Percentiles rank a stretch among this genome's conserved stretches.
Conservation (phyloP, 148 eudicot species). For the Chenopodium berlandieri region DNA sequence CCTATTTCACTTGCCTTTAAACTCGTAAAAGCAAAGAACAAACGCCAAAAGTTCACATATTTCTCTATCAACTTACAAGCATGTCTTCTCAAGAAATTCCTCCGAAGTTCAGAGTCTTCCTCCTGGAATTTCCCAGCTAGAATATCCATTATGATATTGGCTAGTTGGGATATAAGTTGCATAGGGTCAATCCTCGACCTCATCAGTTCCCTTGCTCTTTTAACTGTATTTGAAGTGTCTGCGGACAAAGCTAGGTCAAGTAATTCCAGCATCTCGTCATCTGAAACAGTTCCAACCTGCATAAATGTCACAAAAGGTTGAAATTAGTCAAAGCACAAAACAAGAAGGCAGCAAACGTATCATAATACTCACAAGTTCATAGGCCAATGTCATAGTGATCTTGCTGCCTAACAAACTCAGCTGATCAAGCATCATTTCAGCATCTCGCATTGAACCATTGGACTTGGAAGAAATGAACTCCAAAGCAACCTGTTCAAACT, state of each 20-base stretch:
- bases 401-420: conserved; percentile 77
- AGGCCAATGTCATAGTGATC: conserved; percentile 63
- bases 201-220: conserved; percentile 87
- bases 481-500: conserved; percentile 73
- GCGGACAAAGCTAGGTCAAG: conserved; percentile 84
- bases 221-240: conserved; percentile 81
- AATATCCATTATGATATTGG: conserved; percentile 91
- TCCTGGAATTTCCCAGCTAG: conserved; percentile 80
- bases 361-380: conserved; percentile 69
- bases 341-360: background rate
- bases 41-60: background rate
- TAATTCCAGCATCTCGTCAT: conserved; percentile 79
- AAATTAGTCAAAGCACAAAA: conserved; percentile 11
- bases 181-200: conserved; percentile 81
- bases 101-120: conserved; percentile 57
- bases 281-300: conserved; percentile 89
- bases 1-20: background rate
- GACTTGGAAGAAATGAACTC: conserved; percentile 79
- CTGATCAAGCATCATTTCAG: conserved; percentile 98
- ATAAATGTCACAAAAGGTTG: conserved; percentile 14
- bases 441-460: conserved; percentile 88
- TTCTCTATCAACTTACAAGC: conserved; percentile 49
- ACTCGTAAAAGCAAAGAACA: background rate
- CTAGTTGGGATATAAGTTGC: conserved; percentile 88
- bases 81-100: conserved; percentile 53